Evolutionary conservation across 306 rosid genomes (phyloP), one percentile per base, ranked within the genome.

Genomic region (Lathyrus aphaca): DNA sequence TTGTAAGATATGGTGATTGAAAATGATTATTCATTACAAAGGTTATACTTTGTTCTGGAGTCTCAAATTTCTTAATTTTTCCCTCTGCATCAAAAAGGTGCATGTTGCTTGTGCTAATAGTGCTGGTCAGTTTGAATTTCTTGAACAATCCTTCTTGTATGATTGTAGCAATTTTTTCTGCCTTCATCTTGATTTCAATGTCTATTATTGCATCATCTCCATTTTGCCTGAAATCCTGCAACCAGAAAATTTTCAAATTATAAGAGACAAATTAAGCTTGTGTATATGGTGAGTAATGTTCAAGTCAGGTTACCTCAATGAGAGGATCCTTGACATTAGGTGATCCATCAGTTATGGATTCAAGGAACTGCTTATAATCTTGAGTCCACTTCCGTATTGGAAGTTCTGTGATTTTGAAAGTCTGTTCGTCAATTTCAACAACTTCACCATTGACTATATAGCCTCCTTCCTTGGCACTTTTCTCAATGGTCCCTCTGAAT

Each of bases 311-410:
- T 82, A 94, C 98, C 88, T 90, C 94, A 45, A 94, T 85, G 37
- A 88, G 76, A 37, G 89, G 90, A 74, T 94, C 97, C 70, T 94
- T 94, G 73, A 85, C 97, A 68, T 88, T 87, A 64, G 82, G 84
- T 13, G 80, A 3, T 16, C 92, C 91, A 9, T 71, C 79, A 19
- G 95, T 83, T 27, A 90, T 67, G 70, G 92, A 85, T 69, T 88
- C 96, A 45, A 94, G 84, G 38, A 86, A 94, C 67, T 94, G 96
- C 83, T 90, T 94, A 37, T 90, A 94, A 71, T 94, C 98, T 79
- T 90, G 91, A 32, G 98, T 94, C 98, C 98, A 94, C 78, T 84
- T 82, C 69, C 92, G 95, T 8, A 94, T 68, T 10, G 97, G 97
- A 64, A 94, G 79, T 81, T 94, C 98, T 0, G 80, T 69, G 64